phyloP scores from a whole-genome alignment of 1,139 yeast species.

The Taiozyma sp. region DNA sequence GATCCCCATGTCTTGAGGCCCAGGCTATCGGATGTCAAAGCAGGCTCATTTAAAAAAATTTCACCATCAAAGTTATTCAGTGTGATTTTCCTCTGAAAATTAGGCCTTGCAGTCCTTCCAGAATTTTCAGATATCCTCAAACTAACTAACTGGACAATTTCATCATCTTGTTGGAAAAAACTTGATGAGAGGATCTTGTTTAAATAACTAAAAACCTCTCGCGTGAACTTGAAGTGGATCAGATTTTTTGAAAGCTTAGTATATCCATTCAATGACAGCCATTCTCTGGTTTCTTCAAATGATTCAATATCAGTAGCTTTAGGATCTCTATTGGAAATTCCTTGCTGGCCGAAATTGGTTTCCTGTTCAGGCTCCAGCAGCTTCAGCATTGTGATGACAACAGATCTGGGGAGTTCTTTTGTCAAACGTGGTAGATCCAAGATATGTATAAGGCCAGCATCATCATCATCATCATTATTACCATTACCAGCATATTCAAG shows the following conservation, averaged over 20 bases:
- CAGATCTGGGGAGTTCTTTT: constrained; percentile 43
- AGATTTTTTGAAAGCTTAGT: constrained; percentile 30
- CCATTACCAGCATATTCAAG: too few relatives aligned
- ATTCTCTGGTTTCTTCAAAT: constrained; percentile 29
- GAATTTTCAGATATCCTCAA: constrained; percentile 72
- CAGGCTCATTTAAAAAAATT: constrained; percentile 67
- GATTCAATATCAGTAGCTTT: constrained; percentile 23
- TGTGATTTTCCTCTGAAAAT: constrained; percentile 46
- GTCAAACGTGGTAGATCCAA: constrained; percentile 61
- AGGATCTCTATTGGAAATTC: constrained; percentile 18
- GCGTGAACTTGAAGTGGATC: constrained; percentile 26
- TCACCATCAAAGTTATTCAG: constrained; percentile 30
- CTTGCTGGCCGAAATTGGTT: constrained; percentile 41
- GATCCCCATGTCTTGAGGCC: constrained; percentile 98
- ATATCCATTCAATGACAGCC: constrained; percentile 38
- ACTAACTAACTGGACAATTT: constrained; percentile 53
- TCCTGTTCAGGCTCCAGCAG: constrained; percentile 47
- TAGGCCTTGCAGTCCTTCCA: constrained; percentile 84
- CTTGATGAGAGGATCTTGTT: constrained; percentile 58
- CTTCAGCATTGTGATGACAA: constrained; percentile 40
- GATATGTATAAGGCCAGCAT: constrained; percentile 40
- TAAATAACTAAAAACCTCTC: constrained; percentile 47
- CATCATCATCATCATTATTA: not conserved
- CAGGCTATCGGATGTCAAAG: constrained; percentile 77
- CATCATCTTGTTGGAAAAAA: constrained; percentile 34